Conservation (phyloP, 2,329 filamentous ascomycete species). For the Lachnellula subtilissima region DNA sequence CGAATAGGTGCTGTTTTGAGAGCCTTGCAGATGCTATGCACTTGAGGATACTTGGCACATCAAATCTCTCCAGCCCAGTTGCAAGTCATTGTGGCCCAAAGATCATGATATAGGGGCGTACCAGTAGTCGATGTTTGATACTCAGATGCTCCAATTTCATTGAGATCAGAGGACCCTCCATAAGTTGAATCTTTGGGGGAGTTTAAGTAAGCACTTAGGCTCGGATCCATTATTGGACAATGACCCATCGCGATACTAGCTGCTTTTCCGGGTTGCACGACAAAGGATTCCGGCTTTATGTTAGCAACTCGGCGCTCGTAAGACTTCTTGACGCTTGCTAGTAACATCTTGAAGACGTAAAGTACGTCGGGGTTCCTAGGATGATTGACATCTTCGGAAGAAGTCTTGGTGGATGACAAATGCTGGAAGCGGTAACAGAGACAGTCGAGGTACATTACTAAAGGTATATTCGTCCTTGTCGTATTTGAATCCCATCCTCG, state of each 20-base stretch:
- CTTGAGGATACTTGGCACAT: background rate
- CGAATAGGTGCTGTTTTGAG: background rate
- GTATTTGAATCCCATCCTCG: conserved; percentile 22
- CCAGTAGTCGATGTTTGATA: background rate
- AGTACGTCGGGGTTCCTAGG: conserved; percentile 18
- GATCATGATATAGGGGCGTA: conserved; percentile 18
- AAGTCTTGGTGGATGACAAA: conserved; percentile 10
- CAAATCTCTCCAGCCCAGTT: conserved; percentile 21
- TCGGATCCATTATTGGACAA: conserved; percentile 23
- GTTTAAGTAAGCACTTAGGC: conserved; percentile 12
- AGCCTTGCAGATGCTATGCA: background rate
- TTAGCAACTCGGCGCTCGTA: conserved; percentile 20
- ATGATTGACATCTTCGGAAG: background rate
- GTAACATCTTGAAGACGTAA: conserved; percentile 21
- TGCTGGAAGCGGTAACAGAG: conserved; percentile 23
- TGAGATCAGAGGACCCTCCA: conserved; percentile 5
- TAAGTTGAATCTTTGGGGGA: conserved; percentile 7
- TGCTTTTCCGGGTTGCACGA: conserved; percentile 7
- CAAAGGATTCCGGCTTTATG: conserved; percentile 12
- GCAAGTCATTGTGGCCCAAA: conserved; percentile 30
- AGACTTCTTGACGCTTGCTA: conserved; percentile 23
- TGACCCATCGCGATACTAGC: conserved; percentile 12
- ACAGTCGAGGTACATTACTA: conserved; percentile 29
- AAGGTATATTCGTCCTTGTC: conserved; percentile 21
- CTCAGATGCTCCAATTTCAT: background rate